Percentiles rank a stretch among this genome's conserved stretches.
Conservation (phyloP, 202 grass and related monocot species). For the Brachypodium distachyon region DNA sequence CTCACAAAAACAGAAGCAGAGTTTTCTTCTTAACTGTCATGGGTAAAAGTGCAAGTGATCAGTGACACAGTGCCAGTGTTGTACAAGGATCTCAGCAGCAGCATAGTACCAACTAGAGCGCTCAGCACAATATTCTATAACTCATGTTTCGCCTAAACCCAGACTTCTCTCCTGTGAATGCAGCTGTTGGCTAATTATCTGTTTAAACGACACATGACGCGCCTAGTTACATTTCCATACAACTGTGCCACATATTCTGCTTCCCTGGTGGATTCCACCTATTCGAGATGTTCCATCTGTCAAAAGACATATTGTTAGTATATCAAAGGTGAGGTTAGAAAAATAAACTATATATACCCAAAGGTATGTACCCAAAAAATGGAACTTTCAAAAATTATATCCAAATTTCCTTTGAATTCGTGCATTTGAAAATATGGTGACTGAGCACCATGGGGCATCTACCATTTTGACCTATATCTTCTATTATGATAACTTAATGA, state of each 20-base stretch:
- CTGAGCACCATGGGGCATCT: too few relatives aligned
- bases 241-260: background rate
- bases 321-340: background rate
- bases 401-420: too few relatives aligned
- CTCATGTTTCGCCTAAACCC: background rate
- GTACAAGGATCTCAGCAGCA: background rate
- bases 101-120: background rate
- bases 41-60: background rate
- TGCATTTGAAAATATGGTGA: too few relatives aligned
- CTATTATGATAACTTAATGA: background rate
- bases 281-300: conserved; percentile 55
- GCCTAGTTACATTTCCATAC: background rate
- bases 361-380: too few relatives aligned
- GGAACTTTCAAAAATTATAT: too few relatives aligned
- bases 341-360: background rate
- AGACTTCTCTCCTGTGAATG: background rate
- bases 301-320: background rate
- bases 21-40: background rate
- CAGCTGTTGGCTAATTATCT: background rate
- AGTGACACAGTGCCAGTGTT: background rate
- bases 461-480: too few relatives aligned
- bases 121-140: background rate
- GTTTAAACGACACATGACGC: background rate
- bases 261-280: background rate
- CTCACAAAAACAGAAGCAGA: background rate